Conservation (phyloP, 2,329 filamentous ascomycete species). For the Penicillium psychrosexuale region DNA sequence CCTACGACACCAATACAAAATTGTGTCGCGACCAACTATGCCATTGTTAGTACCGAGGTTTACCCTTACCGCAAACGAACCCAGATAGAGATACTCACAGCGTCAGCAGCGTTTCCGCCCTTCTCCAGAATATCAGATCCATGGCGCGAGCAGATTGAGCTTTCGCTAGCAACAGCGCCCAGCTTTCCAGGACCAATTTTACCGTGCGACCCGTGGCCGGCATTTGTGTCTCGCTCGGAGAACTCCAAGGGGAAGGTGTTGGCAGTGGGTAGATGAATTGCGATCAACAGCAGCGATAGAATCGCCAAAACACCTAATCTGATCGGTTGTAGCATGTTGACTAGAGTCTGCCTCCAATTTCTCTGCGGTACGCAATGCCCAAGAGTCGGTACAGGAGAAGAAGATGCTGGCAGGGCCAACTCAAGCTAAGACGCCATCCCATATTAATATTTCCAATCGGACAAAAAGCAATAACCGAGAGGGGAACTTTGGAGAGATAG, state of each 20-base stretch:
- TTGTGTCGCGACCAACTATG: slow-evolving; percentile 64
- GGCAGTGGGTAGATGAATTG: slow-evolving; percentile 22
- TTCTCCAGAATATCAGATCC: slow-evolving; percentile 61
- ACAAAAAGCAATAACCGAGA: neutral
- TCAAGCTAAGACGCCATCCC: slow-evolving; percentile 16
- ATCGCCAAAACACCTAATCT: slow-evolving; percentile 19
- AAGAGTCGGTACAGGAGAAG: neutral
- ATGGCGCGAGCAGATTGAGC: slow-evolving; percentile 64
- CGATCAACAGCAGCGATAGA: slow-evolving; percentile 21
- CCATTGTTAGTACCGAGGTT: neutral
- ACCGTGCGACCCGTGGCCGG: slow-evolving; percentile 27
- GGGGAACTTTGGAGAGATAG: neutral
- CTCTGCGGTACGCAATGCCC: neutral
- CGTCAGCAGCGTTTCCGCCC: slow-evolving; percentile 72
- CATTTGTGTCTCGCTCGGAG: neutral
- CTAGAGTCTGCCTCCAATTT: neutral
- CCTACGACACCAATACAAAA: slow-evolving; percentile 72
- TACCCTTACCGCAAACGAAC: no score
- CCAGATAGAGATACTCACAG: slow-evolving; percentile 42
- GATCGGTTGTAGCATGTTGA: slow-evolving; percentile 18
- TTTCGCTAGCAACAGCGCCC: slow-evolving; percentile 71
- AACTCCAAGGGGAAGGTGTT: slow-evolving; percentile 23
- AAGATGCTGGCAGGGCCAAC: neutral
- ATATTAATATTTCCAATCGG: neutral
- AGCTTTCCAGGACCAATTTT: slow-evolving; percentile 27